A percentile compares a stretch with the other conserved stretches of the same genome.
Evolutionary conservation across 805 yeast genomes (phyloP).

Genomic region (Yamadazyma tumulicola): DNA sequence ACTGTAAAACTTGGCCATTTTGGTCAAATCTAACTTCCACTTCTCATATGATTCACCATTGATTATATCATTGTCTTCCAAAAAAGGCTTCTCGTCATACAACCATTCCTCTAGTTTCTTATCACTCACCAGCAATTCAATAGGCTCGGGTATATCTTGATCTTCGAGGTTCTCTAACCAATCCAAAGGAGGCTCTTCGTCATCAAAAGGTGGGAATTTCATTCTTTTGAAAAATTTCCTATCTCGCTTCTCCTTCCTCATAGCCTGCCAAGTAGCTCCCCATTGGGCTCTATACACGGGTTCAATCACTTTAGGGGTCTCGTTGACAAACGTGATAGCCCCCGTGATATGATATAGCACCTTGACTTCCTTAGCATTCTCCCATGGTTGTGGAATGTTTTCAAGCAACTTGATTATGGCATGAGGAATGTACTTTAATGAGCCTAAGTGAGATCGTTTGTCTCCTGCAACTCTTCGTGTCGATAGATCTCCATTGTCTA

Average conservation of each 20-base stretch:
- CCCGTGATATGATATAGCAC: constrained; percentile 90
- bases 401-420: constrained; percentile 86
- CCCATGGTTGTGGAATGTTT: constrained; percentile 99
- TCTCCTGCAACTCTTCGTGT: constrained; percentile 76
- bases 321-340: constrained; percentile 93
- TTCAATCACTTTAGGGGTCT: constrained; percentile 85
- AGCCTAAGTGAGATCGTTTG: constrained; percentile 83
- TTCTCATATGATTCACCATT: constrained; percentile 75
- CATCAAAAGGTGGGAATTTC: constrained; percentile 95
- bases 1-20: constrained; percentile 63
- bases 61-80: constrained; percentile 50
- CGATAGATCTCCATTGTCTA: constrained; percentile 81
- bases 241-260: constrained; percentile 93
- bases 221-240: constrained; percentile 85
- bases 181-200: constrained; percentile 89
- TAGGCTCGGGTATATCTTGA: constrained; percentile 67
- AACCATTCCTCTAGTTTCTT: constrained; percentile 67
- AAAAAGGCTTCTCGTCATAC: constrained; percentile 71
- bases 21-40: constrained; percentile 63
- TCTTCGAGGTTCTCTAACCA: constrained; percentile 79
- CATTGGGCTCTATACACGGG: constrained; percentile 93
- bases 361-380: constrained; percentile 73
- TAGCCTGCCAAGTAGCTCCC: constrained; percentile 89
- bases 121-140: constrained; percentile 68
- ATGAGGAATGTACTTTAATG: constrained; percentile 93